These are phyloP conservation scores for Pichia sp. DNA, from an alignment of 1,139 yeast genomes.

Conservation along the genomic window DNA sequence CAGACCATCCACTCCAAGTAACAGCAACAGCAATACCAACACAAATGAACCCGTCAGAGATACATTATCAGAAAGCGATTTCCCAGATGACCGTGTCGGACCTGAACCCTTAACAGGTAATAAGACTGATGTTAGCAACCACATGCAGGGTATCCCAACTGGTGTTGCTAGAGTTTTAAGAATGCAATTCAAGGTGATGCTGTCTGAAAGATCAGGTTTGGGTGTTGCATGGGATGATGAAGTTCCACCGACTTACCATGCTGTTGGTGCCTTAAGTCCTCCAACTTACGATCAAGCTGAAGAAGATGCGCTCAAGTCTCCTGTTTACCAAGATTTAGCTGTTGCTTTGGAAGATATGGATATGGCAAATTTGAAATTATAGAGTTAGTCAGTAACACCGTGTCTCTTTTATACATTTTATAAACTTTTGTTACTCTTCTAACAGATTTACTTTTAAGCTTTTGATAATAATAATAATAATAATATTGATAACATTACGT, in stretches of 20 bases:
- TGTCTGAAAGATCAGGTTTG: constrained; percentile 90
- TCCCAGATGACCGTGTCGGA: constrained; percentile 30
- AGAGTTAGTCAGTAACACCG: too few relatives aligned
- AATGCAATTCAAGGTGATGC: constrained; percentile 82
- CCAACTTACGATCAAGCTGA: constrained; percentile 59
- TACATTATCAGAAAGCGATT: constrained; percentile 13
- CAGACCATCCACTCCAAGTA: background rate
- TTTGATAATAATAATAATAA: too few relatives aligned
- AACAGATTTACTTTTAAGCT: too few relatives aligned
- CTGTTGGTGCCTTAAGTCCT: constrained; percentile 79
- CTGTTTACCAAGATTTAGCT: constrained; percentile 19
- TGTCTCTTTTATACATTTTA: too few relatives aligned
- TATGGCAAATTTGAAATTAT: constrained; percentile 3
- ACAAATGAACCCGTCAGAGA: background rate
- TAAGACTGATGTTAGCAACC: constrained; percentile 29
- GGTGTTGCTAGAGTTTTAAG: constrained; percentile 94
- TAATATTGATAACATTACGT: too few relatives aligned
- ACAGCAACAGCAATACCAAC: background rate
- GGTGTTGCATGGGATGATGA: constrained; percentile 99
- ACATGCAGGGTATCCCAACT: constrained; percentile 70
- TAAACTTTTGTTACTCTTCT: too few relatives aligned
- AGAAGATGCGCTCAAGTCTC: constrained; percentile 11
- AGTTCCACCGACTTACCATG: constrained; percentile 94
- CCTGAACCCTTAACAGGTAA: constrained; percentile 32
- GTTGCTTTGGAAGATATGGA: constrained; percentile 23